phyloP scores from a whole-genome alignment of 2,329 filamentous ascomycete species.

The Rosellinia necatrix region DNA sequence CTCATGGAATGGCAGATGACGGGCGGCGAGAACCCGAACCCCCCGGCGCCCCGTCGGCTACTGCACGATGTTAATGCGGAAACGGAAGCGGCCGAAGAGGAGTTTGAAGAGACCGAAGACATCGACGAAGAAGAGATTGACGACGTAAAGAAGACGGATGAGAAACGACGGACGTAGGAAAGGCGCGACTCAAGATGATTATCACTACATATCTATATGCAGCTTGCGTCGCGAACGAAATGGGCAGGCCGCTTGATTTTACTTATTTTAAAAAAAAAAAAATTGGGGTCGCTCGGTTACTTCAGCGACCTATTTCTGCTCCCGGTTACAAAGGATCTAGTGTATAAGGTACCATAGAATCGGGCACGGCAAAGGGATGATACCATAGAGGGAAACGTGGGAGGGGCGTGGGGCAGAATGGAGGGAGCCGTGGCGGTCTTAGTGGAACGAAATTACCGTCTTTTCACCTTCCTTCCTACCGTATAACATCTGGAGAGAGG shows the following conservation, averaged over 20 bases:
- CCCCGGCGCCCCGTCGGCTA: constrained; percentile 41
- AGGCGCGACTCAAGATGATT: constrained; percentile 25
- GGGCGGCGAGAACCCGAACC: constrained; percentile 68
- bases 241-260: not conserved
- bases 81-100: constrained; percentile 16
- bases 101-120: constrained; percentile 35
- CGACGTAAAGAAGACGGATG: constrained; percentile 19
- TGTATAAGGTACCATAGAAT: constrained; percentile 22
- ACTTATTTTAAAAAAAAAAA: not conserved
- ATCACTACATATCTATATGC: not conserved
- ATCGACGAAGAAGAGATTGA: constrained; percentile 17
- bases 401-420: not conserved
- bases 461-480: not conserved
- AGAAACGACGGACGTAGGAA: constrained; percentile 23
- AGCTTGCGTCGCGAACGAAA: not conserved
- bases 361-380: constrained; percentile 26
- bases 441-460: not conserved
- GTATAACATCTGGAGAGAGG: not conserved
- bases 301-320: not conserved
- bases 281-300: too few relatives aligned
- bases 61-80: constrained; percentile 50
- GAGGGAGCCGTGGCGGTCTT: not conserved
- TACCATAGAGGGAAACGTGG: constrained; percentile 20
- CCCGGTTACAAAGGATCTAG: not conserved
- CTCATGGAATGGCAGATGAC: constrained; percentile 99